These are phyloP conservation scores for Ailanthus altissimus DNA, from an alignment of 345 rosid species.

Conservation along the genomic window DNA sequence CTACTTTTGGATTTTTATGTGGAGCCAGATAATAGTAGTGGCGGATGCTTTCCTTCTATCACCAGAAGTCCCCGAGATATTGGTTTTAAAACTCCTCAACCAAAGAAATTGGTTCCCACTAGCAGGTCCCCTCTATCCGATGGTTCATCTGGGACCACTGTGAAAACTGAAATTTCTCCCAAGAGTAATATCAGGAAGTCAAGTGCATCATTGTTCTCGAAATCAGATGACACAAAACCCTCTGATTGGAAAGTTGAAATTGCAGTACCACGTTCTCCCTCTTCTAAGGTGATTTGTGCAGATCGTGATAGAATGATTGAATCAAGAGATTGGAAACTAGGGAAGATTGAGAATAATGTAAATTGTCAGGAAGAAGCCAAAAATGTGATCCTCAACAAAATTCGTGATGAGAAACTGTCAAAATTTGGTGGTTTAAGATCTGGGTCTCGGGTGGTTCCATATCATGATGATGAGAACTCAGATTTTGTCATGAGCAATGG, in stretches of 20 bases:
- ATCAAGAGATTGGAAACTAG: constrained; percentile 26
- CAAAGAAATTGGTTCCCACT: constrained; percentile 54
- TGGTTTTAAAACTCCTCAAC: constrained; percentile 41
- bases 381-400: constrained; percentile 42
- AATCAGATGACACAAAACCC: constrained; percentile 33
- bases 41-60: constrained; percentile 48
- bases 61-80: constrained; percentile 46
- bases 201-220: constrained; percentile 21
- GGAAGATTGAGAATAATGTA: constrained; percentile 29
- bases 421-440: constrained; percentile 49
- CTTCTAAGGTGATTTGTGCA: constrained; percentile 24
- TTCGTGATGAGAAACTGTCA: constrained; percentile 35
- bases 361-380: constrained; percentile 46
- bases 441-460: constrained; percentile 63
- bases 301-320: constrained; percentile 29
- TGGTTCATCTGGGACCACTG: constrained; percentile 36
- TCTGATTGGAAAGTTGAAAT: constrained; percentile 42
- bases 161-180: constrained; percentile 42
- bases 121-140: constrained; percentile 59
- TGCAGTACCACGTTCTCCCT: constrained; percentile 26
- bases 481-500: constrained; percentile 32
- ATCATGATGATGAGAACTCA: constrained; percentile 43
- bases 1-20: constrained; percentile 24
- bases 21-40: constrained; percentile 54
- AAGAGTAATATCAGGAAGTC: constrained; percentile 39